Evolutionary conservation across 345 rosid species (phyloP).

Genomic region (Eucalyptus camaldulensis): DNA sequence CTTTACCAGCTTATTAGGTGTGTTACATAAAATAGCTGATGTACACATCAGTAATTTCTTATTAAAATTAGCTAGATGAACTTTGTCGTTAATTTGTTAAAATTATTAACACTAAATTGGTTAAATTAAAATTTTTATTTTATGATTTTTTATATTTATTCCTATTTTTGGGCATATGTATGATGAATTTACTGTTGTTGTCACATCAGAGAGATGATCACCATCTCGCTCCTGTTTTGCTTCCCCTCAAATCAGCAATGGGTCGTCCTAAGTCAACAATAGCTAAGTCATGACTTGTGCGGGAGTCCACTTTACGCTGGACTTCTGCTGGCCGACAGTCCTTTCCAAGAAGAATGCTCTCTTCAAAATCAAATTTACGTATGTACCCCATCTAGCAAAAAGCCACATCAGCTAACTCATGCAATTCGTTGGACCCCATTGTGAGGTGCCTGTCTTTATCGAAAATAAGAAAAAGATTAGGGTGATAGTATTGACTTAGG

Average conservation of each 20-base stretch:
- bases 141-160: background rate
- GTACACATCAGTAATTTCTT: rapidly evolving
- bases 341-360: background rate
- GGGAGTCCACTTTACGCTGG: background rate
- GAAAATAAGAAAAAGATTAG: background rate
- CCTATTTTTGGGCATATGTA: background rate
- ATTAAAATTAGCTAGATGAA: rapidly evolving
- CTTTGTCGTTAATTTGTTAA: too few relatives aligned
- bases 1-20: rapidly evolving
- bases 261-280: background rate
- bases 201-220: background rate
- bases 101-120: too few relatives aligned
- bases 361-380: background rate
- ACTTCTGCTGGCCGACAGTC: background rate
- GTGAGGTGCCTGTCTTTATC: background rate
- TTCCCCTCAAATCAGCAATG: background rate
- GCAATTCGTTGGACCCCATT: background rate
- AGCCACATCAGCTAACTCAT: background rate
- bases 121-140: too few relatives aligned
- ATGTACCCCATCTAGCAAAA: background rate
- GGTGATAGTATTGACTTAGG: background rate
- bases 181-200: background rate
- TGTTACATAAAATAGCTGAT: rapidly evolving
- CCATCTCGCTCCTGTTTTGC: background rate
- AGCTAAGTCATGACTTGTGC: background rate